Conservation (phyloP, 208 protist genomes). For the Endotrypanum monterogeii region DNA sequence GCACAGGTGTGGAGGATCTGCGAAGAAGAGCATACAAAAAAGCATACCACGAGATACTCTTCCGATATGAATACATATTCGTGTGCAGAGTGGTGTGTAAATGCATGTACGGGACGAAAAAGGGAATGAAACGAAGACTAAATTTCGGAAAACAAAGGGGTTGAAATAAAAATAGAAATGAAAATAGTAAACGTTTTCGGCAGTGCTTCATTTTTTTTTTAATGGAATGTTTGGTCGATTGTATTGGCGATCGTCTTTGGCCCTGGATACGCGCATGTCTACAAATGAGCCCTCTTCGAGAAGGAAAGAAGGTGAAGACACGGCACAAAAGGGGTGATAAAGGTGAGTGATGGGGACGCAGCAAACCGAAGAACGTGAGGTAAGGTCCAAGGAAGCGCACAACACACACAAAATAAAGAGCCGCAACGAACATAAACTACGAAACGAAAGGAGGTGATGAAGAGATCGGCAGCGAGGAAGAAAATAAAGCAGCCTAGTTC, state of each 20-base stretch:
- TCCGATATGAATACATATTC: background rate
- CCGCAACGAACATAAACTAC: background rate
- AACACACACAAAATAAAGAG: background rate
- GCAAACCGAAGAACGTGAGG: background rate
- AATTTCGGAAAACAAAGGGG: background rate
- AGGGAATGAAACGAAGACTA: background rate
- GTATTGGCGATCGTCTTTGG: background rate
- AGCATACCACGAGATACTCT: background rate
- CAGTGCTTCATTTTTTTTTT: background rate
- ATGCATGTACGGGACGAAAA: background rate
- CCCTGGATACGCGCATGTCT: background rate
- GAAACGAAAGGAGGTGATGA: background rate
- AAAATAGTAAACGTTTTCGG: conserved; percentile 14
- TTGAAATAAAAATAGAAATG: background rate
- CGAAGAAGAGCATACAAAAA: background rate
- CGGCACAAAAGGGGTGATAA: background rate
- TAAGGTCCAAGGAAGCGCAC: background rate
- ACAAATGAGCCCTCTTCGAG: too few relatives aligned
- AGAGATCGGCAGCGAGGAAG: conserved; percentile 1
- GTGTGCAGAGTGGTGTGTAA: background rate
- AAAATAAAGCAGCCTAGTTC: background rate
- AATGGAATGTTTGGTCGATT: background rate
- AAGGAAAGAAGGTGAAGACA: background rate
- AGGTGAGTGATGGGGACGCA: background rate
- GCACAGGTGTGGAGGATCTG: background rate